A percentile compares a stretch with the other conserved stretches of the same genome.
These are phyloP conservation scores for Calonectria ilicicola DNA, from an alignment of 2,329 filamentous ascomycete genomes.

Conservation along the genomic window DNA sequence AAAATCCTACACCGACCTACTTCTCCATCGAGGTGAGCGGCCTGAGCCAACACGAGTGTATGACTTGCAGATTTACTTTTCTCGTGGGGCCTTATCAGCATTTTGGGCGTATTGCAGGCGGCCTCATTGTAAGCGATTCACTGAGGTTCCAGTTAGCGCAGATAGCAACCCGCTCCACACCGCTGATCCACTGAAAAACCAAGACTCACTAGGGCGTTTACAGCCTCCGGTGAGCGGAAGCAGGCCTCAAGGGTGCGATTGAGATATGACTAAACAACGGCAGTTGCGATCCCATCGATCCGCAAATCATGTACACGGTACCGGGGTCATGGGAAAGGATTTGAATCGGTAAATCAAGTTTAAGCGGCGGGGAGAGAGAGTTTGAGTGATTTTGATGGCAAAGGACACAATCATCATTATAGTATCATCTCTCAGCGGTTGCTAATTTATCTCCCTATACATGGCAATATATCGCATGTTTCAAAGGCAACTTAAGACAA, in stretches of 20 bases:
- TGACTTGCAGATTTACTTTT: not conserved
- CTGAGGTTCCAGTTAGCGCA: not conserved
- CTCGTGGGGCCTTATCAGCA: not conserved
- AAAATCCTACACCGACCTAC: slow-evolving; percentile 1
- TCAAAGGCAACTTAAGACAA: not conserved
- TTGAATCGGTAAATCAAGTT: not conserved
- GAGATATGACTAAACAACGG: not conserved
- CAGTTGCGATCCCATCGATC: not conserved
- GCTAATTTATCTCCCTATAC: too few relatives aligned
- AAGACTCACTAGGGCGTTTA: not conserved
- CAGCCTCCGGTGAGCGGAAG: not conserved
- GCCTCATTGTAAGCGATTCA: slow-evolving; percentile 2
- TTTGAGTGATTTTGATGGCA: not conserved
- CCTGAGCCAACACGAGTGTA: not conserved
- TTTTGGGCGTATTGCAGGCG: slow-evolving; percentile 2
- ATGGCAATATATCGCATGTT: not conserved
- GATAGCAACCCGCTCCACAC: not conserved
- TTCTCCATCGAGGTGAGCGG: not conserved
- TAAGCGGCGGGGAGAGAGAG: not conserved
- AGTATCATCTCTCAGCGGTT: not conserved
- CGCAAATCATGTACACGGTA: not conserved
- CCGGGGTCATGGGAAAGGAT: not conserved
- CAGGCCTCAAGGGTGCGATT: not conserved
- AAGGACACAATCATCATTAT: not conserved
- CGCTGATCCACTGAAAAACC: not conserved